Conservation (phyloP, 2,329 filamentous ascomycete genomes). For the Calonectria multiphialidica region DNA sequence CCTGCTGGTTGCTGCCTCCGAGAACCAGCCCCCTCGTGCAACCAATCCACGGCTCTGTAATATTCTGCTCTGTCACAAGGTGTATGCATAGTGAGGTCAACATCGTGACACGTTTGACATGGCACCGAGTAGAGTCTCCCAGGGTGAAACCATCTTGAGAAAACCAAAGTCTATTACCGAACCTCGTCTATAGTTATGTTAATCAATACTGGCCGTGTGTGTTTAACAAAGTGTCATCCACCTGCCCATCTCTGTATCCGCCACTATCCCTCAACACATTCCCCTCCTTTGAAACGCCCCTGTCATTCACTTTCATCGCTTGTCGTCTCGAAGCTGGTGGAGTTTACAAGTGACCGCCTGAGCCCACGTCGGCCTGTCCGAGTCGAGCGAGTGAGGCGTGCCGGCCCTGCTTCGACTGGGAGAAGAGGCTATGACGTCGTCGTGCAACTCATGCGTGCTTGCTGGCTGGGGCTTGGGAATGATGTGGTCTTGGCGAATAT, state of each 20-base stretch:
- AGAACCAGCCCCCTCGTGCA: neutral
- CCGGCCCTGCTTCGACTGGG: neutral
- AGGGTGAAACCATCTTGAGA: neutral
- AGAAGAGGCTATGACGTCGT: constrained; percentile 23
- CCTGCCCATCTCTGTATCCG: neutral
- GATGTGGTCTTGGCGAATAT: constrained; percentile 28
- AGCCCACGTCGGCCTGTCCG: constrained; percentile 23
- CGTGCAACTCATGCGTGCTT: constrained; percentile 23
- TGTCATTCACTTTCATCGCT: constrained; percentile 7
- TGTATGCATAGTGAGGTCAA: neutral
- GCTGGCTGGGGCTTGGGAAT: constrained; percentile 11
- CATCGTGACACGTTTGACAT: neutral
- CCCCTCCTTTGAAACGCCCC: neutral
- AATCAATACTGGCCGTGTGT: constrained; percentile 18
- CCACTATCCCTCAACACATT: neutral
- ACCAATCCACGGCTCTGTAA: neutral
- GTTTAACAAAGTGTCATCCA: constrained; percentile 9
- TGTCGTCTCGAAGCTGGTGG: constrained; percentile 35
- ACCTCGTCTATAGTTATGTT: constrained; percentile 10
- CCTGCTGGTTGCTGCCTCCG: neutral
- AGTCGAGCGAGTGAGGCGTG: constrained; percentile 30
- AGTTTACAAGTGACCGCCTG: constrained; percentile 12
- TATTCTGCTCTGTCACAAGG: neutral
- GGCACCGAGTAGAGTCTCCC: neutral
- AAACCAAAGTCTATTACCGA: constrained; percentile 13